phyloP scores from a whole-genome alignment of 2,329 filamentous ascomycete genomes.

The Fusarium palustre region DNA sequence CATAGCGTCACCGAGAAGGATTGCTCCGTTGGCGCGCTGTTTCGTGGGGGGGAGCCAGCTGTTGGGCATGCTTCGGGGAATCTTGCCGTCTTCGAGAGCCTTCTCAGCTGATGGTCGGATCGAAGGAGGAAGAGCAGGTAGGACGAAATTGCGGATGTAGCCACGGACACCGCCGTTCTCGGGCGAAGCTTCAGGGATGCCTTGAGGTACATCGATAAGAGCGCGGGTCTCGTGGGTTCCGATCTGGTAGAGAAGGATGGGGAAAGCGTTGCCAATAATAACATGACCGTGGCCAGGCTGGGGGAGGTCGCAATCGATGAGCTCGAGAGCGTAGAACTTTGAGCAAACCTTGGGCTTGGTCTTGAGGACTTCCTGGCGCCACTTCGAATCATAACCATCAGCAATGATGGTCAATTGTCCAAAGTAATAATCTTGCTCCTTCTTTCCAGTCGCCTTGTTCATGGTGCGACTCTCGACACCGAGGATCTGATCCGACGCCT shows the following conservation, averaged over 20 bases:
- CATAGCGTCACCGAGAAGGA: conserved; percentile 92
- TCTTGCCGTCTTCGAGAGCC: conserved; percentile 81
- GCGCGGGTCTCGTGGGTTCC: conserved; percentile 93
- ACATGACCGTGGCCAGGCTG: conserved; percentile 85
- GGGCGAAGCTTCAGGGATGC: conserved; percentile 77
- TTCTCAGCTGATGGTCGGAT: conserved; percentile 79
- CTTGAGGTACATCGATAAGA: conserved; percentile 86
- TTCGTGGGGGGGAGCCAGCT: conserved; percentile 84
- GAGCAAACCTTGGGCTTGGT: conserved; percentile 90
- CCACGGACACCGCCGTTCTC: conserved; percentile 84
- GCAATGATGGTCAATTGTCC: conserved; percentile 88
- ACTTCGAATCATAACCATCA: conserved; percentile 93
- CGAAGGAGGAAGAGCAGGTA: conserved; percentile 79
- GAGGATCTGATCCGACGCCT: conserved; percentile 76
- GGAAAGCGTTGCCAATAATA: conserved; percentile 79
- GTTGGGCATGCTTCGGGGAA: conserved; percentile 92
- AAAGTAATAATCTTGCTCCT: conserved; percentile 82
- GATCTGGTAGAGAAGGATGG: conserved; percentile 95
- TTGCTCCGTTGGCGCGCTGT: conserved; percentile 70
- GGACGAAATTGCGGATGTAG: conserved; percentile 82
- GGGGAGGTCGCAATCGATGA: conserved; percentile 87
- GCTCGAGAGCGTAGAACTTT: conserved; percentile 93
- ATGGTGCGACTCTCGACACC: conserved; percentile 82
- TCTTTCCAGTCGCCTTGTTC: conserved; percentile 66
- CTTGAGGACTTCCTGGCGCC: conserved; percentile 82